phyloP scores from a whole-genome alignment of 805 yeast species.

The Zygoascus ofunaensis region DNA sequence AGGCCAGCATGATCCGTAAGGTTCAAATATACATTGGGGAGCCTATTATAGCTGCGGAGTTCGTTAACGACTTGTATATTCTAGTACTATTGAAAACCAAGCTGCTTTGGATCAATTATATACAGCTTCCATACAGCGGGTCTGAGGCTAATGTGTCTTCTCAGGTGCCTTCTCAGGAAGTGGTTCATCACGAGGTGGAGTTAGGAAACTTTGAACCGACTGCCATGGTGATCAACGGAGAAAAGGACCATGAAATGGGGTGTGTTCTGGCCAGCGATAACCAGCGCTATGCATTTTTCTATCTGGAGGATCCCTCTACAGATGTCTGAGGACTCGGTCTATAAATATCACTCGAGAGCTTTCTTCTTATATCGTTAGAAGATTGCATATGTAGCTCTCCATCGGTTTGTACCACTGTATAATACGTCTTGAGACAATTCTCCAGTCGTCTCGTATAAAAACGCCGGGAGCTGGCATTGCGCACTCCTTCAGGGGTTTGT shows the following conservation, averaged over 20 bases:
- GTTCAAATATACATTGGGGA: background rate
- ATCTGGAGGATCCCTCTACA: conserved; percentile 8
- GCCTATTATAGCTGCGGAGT: conserved; percentile 7
- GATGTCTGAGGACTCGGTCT: background rate
- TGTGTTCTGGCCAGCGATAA: conserved; percentile 9
- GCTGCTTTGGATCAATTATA: background rate
- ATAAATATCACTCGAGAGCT: conserved; percentile 1
- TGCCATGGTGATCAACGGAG: conserved; percentile 11
- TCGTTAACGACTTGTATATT: conserved; percentile 9
- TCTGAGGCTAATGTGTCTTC: background rate
- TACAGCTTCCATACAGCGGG: background rate
- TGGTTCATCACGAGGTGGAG: background rate
- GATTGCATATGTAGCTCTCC: conserved; percentile 7
- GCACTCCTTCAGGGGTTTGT: conserved; percentile 1
- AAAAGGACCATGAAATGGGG: conserved; percentile 9
- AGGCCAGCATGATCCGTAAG: background rate
- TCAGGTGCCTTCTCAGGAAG: background rate
- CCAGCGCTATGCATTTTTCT: conserved; percentile 12
- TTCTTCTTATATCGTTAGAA: background rate
- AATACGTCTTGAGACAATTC: conserved; percentile 7
- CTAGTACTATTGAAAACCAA: conserved; percentile 5
- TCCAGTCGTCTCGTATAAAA: conserved; percentile 11
- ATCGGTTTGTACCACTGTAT: conserved; percentile 4
- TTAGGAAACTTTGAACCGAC: conserved; percentile 4
- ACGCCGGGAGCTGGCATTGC: background rate